Evolutionary conservation across 1,284 basidiomycete species (phyloP).

Genomic region (Rhodotorula sp.): DNA sequence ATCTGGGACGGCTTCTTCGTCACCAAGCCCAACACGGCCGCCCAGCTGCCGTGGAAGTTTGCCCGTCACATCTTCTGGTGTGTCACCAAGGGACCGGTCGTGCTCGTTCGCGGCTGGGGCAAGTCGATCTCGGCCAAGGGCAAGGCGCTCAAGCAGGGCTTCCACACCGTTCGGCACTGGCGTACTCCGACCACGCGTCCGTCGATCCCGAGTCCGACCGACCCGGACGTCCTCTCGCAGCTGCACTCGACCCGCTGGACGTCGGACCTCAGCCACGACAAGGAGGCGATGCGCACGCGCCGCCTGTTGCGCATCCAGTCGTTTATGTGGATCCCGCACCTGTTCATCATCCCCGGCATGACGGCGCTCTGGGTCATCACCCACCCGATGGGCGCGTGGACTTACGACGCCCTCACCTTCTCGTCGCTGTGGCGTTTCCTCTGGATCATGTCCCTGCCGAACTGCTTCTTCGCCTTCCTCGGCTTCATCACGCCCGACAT

Average conservation of each 20-base stretch:
- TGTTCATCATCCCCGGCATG: slow-evolving; percentile 48
- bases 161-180: slow-evolving; percentile 46
- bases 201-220: slow-evolving; percentile 45
- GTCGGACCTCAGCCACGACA: slow-evolving; percentile 48
- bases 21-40: slow-evolving; percentile 47
- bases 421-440: slow-evolving; percentile 50
- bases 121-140: slow-evolving; percentile 22
- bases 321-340: slow-evolving; percentile 48
- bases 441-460: slow-evolving; percentile 50
- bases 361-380: slow-evolving; percentile 49
- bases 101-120: slow-evolving; percentile 29
- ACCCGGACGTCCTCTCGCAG: slow-evolving; percentile 47
- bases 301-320: slow-evolving; percentile 47
- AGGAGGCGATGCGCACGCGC: slow-evolving; percentile 49
- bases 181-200: slow-evolving; percentile 45
- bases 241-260: slow-evolving; percentile 51
- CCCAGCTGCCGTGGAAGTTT: slow-evolving; percentile 44
- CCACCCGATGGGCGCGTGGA: slow-evolving; percentile 49
- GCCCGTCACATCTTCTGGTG: slow-evolving; percentile 38
- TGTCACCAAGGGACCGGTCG: slow-evolving; percentile 43
- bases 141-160: slow-evolving; percentile 20
- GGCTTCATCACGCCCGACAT: slow-evolving; percentile 50
- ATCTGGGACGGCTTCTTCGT: slow-evolving; percentile 51
- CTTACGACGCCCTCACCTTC: slow-evolving; percentile 49
- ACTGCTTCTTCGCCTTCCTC: slow-evolving; percentile 50